Evolutionary conservation across 805 yeast genomes (phyloP).

Genomic region (Candida maris): DNA sequence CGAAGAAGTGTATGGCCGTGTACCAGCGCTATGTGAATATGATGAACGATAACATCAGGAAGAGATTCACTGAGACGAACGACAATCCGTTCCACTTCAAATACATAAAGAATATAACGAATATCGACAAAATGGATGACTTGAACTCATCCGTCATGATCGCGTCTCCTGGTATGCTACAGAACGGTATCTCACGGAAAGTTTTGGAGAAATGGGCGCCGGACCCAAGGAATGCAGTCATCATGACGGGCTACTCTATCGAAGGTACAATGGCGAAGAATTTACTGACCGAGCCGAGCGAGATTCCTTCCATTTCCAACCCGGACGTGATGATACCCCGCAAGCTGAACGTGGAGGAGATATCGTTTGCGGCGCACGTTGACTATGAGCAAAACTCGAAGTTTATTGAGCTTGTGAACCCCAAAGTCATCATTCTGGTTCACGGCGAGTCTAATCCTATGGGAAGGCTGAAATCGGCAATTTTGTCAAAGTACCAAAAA

Average conservation of each 20-base stretch:
- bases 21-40: slow-evolving; percentile 94
- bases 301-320: slow-evolving; percentile 79
- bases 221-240: slow-evolving; percentile 81
- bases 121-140: slow-evolving; percentile 83
- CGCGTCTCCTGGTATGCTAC: slow-evolving; percentile 98
- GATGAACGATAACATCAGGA: slow-evolving; percentile 91
- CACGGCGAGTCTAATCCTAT: slow-evolving; percentile 98
- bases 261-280: slow-evolving; percentile 98
- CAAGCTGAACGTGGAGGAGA: slow-evolving; percentile 82
- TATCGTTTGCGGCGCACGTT: slow-evolving; percentile 99
- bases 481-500: slow-evolving; percentile 78
- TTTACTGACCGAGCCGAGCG: slow-evolving; percentile 80
- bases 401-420: slow-evolving; percentile 84
- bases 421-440: slow-evolving; percentile 81
- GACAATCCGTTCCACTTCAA: slow-evolving; percentile 90
- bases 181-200: slow-evolving; percentile 90
- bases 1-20: slow-evolving; percentile 95
- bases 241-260: slow-evolving; percentile 94
- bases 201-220: slow-evolving; percentile 96
- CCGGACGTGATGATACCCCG: slow-evolving; percentile 85
- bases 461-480: slow-evolving; percentile 94
- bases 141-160: slow-evolving; percentile 93
- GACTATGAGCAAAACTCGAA: slow-evolving; percentile 91
- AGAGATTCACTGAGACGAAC: slow-evolving; percentile 68
- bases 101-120: slow-evolving; percentile 73